Base-by-base conservation (phyloP, 192 early-diverging fungal genomes). In the Entomortierella chlamydospora region DNA sequence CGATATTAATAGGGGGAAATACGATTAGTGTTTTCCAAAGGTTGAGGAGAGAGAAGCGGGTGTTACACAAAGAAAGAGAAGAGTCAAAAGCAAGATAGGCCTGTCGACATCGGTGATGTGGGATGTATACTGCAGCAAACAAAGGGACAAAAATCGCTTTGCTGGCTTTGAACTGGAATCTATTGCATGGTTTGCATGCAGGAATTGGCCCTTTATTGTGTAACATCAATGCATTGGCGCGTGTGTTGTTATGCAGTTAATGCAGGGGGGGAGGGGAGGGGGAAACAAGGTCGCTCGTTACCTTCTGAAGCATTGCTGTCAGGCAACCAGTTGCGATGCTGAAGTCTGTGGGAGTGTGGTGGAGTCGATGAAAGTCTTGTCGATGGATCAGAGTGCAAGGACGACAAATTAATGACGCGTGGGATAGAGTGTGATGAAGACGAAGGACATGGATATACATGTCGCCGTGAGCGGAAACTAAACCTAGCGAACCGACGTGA, bases 401-500 rank as follows among this genome's bases (percentile, higher is more conserved):
- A 28, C 4, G 28, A 15, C 11, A 28, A 26, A 54, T 25, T 29
- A 26, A 30, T 8, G n/a, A 23, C 26, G 25, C 2, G 31, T 18
- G 29, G 8, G 4, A 12, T 12, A 4, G 26, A 33, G 5, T 5
- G 22, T 11, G 55, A 43, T 41, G 57, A 26, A 11, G 20, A 37
- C 22, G 42, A 42, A 2, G 10, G 56, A 7, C n/a, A 42, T 25
- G 39, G 18, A 26, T 39, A 37, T 18, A 17, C 8, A 42, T 39
- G 57, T 22, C 3, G 57, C 23, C 57, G 34, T 10, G 57, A 17
- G 10, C 17, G 39, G 22, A 43, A 39, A 10, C 22, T 4, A 18
- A 59, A 43, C 6, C 64, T 50, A 5, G 64, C 39, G 20, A 66
- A 42, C 26, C 55, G 33, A 30, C 64, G 64, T 18, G 42, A 66